These are phyloP conservation scores for Imleria badia DNA, from an alignment of 768 basidiomycete species.

Conservation along the genomic window DNA sequence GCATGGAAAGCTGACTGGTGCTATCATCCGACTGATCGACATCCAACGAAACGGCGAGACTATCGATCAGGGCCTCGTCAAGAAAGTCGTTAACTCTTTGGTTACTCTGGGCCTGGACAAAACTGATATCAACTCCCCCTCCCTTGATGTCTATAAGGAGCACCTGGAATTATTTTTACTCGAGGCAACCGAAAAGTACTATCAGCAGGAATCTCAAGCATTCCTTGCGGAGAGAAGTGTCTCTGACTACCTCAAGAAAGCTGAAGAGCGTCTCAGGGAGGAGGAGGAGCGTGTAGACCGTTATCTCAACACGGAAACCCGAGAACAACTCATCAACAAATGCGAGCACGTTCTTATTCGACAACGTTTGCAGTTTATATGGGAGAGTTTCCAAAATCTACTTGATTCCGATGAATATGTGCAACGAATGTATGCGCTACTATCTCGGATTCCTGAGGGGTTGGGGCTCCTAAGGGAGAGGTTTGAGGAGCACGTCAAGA, in stretches of 20 bases:
- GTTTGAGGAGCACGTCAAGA: conserved; percentile 96
- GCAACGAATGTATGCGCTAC: conserved; percentile 88
- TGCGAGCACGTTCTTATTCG: conserved; percentile 94
- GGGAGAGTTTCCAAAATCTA: conserved; percentile 88
- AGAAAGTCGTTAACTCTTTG: conserved; percentile 93
- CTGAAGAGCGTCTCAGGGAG: conserved; percentile 87
- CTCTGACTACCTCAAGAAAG: conserved; percentile 93
- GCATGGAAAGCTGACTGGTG: conserved; percentile 78
- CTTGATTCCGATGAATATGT: conserved; percentile 95
- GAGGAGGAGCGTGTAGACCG: conserved; percentile 95
- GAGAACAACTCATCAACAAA: conserved; percentile 73
- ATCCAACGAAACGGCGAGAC: conserved; percentile 91
- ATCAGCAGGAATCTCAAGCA: conserved; percentile 86
- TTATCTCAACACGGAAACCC: conserved; percentile 87
- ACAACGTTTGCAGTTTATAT: conserved; percentile 80
- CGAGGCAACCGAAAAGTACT: conserved; percentile 84
- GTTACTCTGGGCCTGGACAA: conserved; percentile 95
- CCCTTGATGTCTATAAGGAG: conserved; percentile 90
- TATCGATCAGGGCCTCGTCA: conserved; percentile 90
- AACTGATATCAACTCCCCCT: conserved; percentile 85
- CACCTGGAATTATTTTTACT: conserved; percentile 91
- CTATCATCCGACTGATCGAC: conserved; percentile 88
- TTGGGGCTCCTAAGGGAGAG: conserved; percentile 87
- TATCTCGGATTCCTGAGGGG: conserved; percentile 87
- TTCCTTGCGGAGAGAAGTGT: conserved; percentile 89